phyloP scores from a whole-genome alignment of 2,329 filamentous ascomycete species.

The Fusarium sp. region DNA sequence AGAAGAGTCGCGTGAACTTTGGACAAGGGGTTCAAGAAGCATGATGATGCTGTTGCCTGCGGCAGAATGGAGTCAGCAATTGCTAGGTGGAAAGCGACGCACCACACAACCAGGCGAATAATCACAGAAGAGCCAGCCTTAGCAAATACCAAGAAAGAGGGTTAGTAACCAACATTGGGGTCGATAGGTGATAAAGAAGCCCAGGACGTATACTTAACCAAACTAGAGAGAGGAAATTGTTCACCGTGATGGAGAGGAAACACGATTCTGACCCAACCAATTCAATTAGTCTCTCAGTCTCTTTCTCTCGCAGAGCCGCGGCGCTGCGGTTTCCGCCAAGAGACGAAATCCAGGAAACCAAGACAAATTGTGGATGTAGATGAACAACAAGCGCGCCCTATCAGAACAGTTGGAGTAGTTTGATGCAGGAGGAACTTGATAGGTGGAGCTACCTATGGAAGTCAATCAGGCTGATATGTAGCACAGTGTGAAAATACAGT shows the following conservation, averaged over 20 bases:
- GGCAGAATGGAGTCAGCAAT: conserved; percentile 39
- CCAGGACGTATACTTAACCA: conserved; percentile 1
- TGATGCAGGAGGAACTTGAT: conserved; percentile 36
- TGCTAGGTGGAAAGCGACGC: conserved; percentile 23
- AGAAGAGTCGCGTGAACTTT: conserved; percentile 48
- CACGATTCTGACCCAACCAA: conserved; percentile 42
- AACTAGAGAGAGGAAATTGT: conserved; percentile 1
- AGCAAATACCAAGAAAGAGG: conserved; percentile 11
- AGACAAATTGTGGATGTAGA: conserved; percentile 32
- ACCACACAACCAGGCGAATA: conserved; percentile 13
- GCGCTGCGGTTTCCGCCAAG: conserved; percentile 36
- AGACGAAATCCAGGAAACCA: conserved; percentile 16
- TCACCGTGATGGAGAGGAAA: conserved; percentile 40
- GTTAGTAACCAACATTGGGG: not conserved
- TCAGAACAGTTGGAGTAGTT: conserved; percentile 16
- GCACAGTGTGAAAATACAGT: conserved; percentile 7
- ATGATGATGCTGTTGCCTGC: conserved; percentile 48
- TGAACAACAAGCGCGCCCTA: conserved; percentile 35
- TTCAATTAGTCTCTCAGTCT: conserved; percentile 15
- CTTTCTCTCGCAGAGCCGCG: conserved; percentile 18
- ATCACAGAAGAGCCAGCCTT: conserved; percentile 1
- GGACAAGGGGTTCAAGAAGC: conserved; percentile 39
- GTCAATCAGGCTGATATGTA: conserved; percentile 29
- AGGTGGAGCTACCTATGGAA: conserved; percentile 25
- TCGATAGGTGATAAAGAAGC: conserved; percentile 6